Percentiles rank a stretch among this genome's conserved stretches.
These are phyloP conservation scores for Hemisphaericaspora xylofermentans DNA, from an alignment of 1,139 yeast species.

Conservation along the genomic window DNA sequence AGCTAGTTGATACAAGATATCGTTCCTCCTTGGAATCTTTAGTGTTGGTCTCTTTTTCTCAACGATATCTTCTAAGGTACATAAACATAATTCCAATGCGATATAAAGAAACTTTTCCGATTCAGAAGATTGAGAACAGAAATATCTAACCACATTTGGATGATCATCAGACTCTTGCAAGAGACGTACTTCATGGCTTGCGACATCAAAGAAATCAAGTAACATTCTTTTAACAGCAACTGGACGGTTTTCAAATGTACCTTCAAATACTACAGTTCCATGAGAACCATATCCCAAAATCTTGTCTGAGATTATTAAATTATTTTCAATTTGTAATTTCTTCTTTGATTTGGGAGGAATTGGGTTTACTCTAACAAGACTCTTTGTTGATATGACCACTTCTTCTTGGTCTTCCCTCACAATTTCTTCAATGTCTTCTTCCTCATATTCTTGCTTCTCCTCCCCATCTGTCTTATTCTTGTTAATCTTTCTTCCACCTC, in stretches of 20 bases:
- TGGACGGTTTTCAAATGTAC: constrained; percentile 85
- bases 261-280: constrained; percentile 92
- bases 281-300: constrained; percentile 94
- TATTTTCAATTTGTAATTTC: constrained; percentile 48
- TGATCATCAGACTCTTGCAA: constrained; percentile 95
- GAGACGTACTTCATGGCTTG: constrained; percentile 87
- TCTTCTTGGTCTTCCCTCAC: constrained; percentile 16
- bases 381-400: constrained; percentile 27
- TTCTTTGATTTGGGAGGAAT: constrained; percentile 21
- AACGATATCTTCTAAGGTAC: constrained; percentile 83
- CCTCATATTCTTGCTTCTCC: constrained; percentile 12
- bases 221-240: constrained; percentile 96
- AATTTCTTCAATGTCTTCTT: constrained; percentile 6
- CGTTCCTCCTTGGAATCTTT: constrained; percentile 27
- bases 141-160: constrained; percentile 90
- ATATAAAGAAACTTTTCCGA: constrained; percentile 81
- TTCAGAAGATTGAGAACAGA: constrained; percentile 78
- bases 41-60: constrained; percentile 48
- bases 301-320: constrained; percentile 64
- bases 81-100: constrained; percentile 88
- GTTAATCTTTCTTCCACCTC: constrained; percentile 50
- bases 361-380: constrained; percentile 26
- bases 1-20: constrained; percentile 73
- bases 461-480: constrained; percentile 25
- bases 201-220: constrained; percentile 88